Evolutionary conservation across 208 protist genomes (phyloP).

Genomic region (Trypanosoma avium): DNA sequence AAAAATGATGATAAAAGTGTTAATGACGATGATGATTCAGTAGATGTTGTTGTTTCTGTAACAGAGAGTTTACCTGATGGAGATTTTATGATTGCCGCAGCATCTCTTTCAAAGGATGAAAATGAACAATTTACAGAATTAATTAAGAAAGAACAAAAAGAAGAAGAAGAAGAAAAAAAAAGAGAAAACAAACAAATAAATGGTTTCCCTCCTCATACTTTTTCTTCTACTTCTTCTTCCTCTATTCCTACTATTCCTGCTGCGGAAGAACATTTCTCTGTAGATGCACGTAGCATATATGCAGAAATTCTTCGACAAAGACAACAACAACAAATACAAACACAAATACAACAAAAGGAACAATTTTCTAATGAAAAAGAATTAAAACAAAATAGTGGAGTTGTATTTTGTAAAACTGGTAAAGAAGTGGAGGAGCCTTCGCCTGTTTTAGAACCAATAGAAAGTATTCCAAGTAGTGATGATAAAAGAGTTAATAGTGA

Average conservation of each 20-base stretch:
- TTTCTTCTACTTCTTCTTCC: neutral
- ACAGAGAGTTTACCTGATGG: neutral
- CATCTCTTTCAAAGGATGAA: neutral
- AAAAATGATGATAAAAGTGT: neutral
- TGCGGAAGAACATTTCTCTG: constrained; percentile 15
- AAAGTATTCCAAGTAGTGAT: neutral
- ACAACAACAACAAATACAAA: neutral
- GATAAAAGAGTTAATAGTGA: neutral
- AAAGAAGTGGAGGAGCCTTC: constrained; percentile 1
- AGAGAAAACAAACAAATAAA: too few relatives aligned
- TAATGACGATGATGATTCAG: constrained; percentile 13
- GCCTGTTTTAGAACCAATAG: neutral
- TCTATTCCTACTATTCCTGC: neutral
- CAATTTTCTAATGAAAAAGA: too few relatives aligned
- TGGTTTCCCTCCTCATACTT: too few relatives aligned
- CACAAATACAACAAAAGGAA: neutral
- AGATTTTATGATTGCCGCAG: neutral
- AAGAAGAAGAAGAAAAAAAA: constrained; percentile 9
- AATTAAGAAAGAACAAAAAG: neutral
- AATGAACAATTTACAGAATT: neutral
- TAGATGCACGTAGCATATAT: constrained; percentile 29
- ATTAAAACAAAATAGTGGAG: neutral
- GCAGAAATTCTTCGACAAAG: constrained; percentile 25
- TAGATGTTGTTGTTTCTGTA: constrained; percentile 21
- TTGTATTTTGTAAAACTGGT: too few relatives aligned